Evolutionary conservation across 768 basidiomycete genomes (phyloP).

Genomic region (Lactifluus rugatus): DNA sequence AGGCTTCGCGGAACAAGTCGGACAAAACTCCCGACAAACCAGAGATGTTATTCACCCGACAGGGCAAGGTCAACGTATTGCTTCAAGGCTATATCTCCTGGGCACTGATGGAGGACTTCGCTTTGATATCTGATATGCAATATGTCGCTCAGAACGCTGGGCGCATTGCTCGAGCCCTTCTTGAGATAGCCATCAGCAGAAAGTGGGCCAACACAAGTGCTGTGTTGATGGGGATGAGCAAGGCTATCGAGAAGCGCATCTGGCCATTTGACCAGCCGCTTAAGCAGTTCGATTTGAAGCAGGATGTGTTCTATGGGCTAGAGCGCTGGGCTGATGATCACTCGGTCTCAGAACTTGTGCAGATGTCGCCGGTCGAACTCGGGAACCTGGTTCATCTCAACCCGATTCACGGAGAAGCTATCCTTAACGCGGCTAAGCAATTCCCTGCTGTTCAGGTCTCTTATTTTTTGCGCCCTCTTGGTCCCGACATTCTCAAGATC

Average conservation of each 20-base stretch:
- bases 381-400: conserved; percentile 82
- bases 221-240: conserved; percentile 83
- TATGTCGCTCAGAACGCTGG: conserved; percentile 94
- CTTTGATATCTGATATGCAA: conserved; percentile 87
- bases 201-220: conserved; percentile 82
- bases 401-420: conserved; percentile 69
- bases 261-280: conserved; percentile 96
- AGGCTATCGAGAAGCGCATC: conserved; percentile 82
- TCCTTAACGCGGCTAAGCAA: conserved; percentile 70
- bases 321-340: conserved; percentile 76
- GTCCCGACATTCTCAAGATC: conserved; percentile 74
- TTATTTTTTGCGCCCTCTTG: conserved; percentile 70
- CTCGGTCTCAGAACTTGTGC: conserved; percentile 60
- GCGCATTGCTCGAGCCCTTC: conserved; percentile 85
- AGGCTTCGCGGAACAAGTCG: conserved; percentile 1
- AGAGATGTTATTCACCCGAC: conserved; percentile 21
- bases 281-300: conserved; percentile 67
- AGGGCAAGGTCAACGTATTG: conserved; percentile 90
- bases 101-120: conserved; percentile 83
- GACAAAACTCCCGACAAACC: neutral
- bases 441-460: conserved; percentile 67
- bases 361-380: conserved; percentile 54
- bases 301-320: conserved; percentile 69
- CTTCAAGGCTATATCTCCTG: conserved; percentile 85
- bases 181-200: conserved; percentile 88